Percentiles rank a stretch among this genome's conserved stretches.
Evolutionary conservation across 208 protist genomes (phyloP).

Genomic region (Wallacemonas sp.): DNA sequence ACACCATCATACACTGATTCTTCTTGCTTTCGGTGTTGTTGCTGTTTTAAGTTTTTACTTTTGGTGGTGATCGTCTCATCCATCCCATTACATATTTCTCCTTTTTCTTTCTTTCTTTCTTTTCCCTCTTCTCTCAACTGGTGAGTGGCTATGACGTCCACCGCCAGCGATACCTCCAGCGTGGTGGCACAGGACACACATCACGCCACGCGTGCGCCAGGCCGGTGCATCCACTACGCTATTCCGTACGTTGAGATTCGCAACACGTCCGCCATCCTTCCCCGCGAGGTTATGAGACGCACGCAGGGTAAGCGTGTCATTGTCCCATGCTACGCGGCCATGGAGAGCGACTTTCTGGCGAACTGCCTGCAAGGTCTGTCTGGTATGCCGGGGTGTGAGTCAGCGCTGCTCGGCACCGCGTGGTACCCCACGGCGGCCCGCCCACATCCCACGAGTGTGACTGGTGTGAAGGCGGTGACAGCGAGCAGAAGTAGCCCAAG

Average conservation of each 20-base stretch:
- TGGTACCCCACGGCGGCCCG: not conserved
- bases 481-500: not conserved
- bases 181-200: not conserved
- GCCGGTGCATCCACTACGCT: conserved; percentile 13
- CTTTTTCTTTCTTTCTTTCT: not conserved
- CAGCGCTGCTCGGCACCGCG: conserved; percentile 35
- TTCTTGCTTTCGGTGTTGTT: too few species aligned
- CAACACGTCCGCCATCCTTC: conserved; percentile 15
- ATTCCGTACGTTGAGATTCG: conserved; percentile 48
- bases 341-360: conserved; percentile 40
- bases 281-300: not conserved
- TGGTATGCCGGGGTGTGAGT: conserved; percentile 55
- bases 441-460: not conserved
- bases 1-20: too few species aligned
- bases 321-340: conserved; percentile 43
- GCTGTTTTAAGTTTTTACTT: too few species aligned
- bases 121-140: not conserved
- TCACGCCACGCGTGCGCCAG: not conserved
- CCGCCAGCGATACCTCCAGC: not conserved
- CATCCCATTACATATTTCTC: too few species aligned
- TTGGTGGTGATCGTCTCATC: too few species aligned
- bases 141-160: not conserved
- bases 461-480: not conserved
- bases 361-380: conserved; percentile 51
- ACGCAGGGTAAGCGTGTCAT: conserved; percentile 36